Conservation (phyloP, 441 rosid genomes). For the Cnidoscolus chayamansa region DNA sequence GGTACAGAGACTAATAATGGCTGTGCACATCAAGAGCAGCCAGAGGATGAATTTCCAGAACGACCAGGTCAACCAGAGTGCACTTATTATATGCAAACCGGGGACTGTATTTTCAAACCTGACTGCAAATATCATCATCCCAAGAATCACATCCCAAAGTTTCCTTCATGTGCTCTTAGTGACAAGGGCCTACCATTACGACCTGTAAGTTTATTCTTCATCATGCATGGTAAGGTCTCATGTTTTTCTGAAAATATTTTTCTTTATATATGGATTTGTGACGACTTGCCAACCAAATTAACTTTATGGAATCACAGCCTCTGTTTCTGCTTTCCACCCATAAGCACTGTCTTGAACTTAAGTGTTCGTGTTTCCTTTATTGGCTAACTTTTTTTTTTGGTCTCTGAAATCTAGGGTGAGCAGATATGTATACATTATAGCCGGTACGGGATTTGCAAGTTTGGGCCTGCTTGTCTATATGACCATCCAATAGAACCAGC, state of each 20-base stretch:
- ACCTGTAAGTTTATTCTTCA: constrained; percentile 64
- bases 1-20: constrained; percentile 33
- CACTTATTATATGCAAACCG: constrained; percentile 70
- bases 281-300: background rate
- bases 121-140: constrained; percentile 95
- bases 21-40: constrained; percentile 43
- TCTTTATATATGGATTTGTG: too few relatives aligned
- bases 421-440: constrained; percentile 70
- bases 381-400: background rate
- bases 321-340: background rate
- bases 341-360: background rate
- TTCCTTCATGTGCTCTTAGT: constrained; percentile 52
- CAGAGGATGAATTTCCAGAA: constrained; percentile 73
- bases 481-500: constrained; percentile 59
- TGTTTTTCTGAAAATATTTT: too few relatives aligned
- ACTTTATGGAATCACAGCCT: background rate
- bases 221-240: background rate
- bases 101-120: constrained; percentile 82
- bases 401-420: constrained; percentile 56
- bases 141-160: constrained; percentile 45
- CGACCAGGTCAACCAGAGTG: constrained; percentile 92
- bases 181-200: constrained; percentile 92
- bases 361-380: background rate
- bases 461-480: constrained; percentile 87
- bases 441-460: constrained; percentile 92